These are phyloP conservation scores for Blastobotrys serpentis DNA, from an alignment of 1,139 yeast species.

Conservation along the genomic window DNA sequence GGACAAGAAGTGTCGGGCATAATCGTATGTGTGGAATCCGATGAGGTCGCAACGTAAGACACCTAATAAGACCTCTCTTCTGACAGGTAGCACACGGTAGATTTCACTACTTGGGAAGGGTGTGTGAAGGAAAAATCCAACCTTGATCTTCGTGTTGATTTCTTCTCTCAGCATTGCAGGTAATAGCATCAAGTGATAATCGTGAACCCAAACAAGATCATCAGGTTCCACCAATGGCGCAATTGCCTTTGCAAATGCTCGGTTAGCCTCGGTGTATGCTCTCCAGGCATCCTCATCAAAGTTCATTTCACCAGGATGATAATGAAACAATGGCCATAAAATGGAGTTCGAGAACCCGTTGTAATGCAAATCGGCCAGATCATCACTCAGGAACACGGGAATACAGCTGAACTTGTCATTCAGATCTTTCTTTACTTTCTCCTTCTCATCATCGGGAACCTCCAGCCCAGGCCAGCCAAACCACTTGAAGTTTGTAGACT, in stretches of 20 bases:
- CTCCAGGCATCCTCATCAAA: conserved; percentile 98
- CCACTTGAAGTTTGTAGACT: conserved; percentile 89
- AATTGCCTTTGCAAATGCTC: conserved; percentile 73
- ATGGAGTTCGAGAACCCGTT: conserved; percentile 93
- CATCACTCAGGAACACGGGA: conserved; percentile 84
- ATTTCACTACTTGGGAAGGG: conserved; percentile 98
- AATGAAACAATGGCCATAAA: conserved; percentile 97
- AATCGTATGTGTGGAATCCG: conserved; percentile 99
- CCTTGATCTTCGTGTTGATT: conserved; percentile 61
- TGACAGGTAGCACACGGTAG: conserved; percentile 89
- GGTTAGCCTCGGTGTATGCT: conserved; percentile 92
- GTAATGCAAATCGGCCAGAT: conserved; percentile 91
- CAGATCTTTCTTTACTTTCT: conserved; percentile 65
- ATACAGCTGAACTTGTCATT: conserved; percentile 79
- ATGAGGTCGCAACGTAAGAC: conserved; percentile 90
- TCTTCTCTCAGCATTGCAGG: conserved; percentile 84
- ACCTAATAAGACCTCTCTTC: conserved; percentile 88
- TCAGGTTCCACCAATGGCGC: conserved; percentile 71
- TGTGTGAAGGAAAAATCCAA: conserved; percentile 95
- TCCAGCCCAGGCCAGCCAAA: conserved; percentile 95
- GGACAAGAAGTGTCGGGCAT: conserved; percentile 94
- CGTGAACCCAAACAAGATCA: conserved; percentile 97
- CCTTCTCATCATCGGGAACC: conserved; percentile 74
- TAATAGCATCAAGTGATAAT: conserved; percentile 90
- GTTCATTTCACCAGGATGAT: conserved; percentile 98